Evolutionary conservation across 805 yeast genomes (phyloP).

Genomic region (Saturnispora zaruensis): DNA sequence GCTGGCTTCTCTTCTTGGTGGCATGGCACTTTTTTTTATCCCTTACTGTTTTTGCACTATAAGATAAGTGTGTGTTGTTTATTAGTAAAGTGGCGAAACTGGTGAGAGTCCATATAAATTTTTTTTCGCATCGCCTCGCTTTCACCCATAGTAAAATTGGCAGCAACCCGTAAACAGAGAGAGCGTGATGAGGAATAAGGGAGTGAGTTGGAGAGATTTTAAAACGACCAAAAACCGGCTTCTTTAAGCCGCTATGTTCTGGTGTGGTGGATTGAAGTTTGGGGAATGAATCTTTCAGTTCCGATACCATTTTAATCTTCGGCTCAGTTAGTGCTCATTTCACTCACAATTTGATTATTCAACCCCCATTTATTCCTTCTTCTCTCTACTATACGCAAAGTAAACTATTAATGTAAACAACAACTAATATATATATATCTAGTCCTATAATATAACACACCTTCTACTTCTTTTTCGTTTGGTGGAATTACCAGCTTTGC

Average conservation of each 20-base stretch:
- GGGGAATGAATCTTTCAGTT: no score
- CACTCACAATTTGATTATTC: no score
- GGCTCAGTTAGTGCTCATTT: not conserved
- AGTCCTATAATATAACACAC: conserved; percentile 5
- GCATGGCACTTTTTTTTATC: conserved; percentile 7
- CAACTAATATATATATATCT: not conserved
- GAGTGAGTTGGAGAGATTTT: no score
- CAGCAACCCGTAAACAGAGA: not conserved
- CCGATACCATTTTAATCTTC: no score
- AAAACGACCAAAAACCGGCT: no score
- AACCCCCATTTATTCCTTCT: no score
- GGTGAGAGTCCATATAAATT: not conserved
- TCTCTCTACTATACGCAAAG: no score
- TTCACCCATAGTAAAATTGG: not conserved
- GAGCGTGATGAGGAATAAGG: not conserved
- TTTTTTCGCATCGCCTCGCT: not conserved
- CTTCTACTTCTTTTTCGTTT: conserved; percentile 1
- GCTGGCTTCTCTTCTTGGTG: conserved; percentile 15
- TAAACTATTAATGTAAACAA: not conserved
- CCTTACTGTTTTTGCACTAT: not conserved
- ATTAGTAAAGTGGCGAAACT: not conserved
- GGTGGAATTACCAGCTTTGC: not conserved
- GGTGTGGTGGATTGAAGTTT: no score
- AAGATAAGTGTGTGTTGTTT: not conserved
- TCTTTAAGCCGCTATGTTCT: no score